Conservation (phyloP, 805 yeast species). For the Scheffersomyces lignosus region DNA sequence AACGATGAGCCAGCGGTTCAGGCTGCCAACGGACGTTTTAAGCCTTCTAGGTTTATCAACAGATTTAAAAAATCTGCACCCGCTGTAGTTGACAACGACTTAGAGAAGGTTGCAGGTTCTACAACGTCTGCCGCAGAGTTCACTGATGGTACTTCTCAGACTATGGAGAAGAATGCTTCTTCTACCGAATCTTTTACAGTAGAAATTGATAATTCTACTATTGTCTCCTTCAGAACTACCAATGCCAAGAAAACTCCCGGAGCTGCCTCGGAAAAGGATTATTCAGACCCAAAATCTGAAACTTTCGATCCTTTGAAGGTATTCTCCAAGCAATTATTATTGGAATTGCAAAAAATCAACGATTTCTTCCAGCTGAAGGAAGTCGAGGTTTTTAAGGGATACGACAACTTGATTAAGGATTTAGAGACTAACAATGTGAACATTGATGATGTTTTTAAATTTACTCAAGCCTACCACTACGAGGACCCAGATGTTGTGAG, state of each 20-base stretch:
- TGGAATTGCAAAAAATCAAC: slow-evolving; percentile 54
- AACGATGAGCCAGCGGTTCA: neutral
- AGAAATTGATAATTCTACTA: slow-evolving; percentile 19
- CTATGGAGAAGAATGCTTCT: slow-evolving; percentile 5
- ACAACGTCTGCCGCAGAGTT: neutral
- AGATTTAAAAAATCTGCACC: neutral
- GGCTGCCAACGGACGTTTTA: neutral
- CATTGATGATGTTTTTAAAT: slow-evolving; percentile 25
- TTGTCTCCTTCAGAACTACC: slow-evolving; percentile 10
- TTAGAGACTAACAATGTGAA: slow-evolving; percentile 33
- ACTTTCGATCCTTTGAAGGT: slow-evolving; percentile 34
- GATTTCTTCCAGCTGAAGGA: slow-evolving; percentile 51
- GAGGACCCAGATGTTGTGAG: slow-evolving; percentile 9
- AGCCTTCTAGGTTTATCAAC: neutral
- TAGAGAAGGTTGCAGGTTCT: neutral
- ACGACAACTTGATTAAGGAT: slow-evolving; percentile 48
- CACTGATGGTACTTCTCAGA: neutral
- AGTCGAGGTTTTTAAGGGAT: slow-evolving; percentile 44
- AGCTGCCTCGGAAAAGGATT: slow-evolving; percentile 3
- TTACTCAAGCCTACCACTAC: slow-evolving; percentile 24
- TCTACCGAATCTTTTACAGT: slow-evolving; percentile 12
- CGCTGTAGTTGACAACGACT: neutral
- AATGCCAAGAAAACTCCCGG: neutral
- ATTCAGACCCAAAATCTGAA: slow-evolving; percentile 6
- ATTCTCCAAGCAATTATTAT: slow-evolving; percentile 46